Percentiles rank a stretch among this genome's conserved stretches.
phyloP scores from a whole-genome alignment of 1,284 basidiomycete species.

The Agroathelia rolfsii region DNA sequence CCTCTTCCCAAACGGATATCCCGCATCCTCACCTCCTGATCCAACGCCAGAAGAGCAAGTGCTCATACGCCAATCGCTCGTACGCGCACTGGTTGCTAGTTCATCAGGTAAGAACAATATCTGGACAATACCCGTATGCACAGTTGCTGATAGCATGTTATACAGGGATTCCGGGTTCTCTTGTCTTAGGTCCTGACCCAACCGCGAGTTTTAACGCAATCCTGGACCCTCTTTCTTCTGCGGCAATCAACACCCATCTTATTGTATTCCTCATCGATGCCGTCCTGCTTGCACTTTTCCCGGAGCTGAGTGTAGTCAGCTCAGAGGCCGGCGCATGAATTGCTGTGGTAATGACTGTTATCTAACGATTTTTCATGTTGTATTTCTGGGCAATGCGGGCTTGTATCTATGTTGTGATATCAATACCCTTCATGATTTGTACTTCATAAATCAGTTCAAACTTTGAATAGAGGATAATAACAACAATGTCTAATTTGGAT shows the following conservation, averaged over 20 bases:
- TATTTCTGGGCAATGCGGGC: too few species aligned
- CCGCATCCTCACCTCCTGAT: constrained; percentile 52
- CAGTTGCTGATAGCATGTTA: neutral
- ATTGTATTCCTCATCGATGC: constrained; percentile 56
- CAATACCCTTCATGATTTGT: too few species aligned
- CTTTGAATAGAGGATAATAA: too few species aligned
- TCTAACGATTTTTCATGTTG: too few species aligned
- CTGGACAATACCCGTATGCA: neutral
- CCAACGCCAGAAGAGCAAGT: constrained; percentile 64
- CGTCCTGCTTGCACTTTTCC: constrained; percentile 50
- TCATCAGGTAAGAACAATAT: constrained; percentile 9
- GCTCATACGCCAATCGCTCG: constrained; percentile 39
- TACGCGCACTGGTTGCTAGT: constrained; percentile 33
- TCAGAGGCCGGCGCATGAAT: too few species aligned
- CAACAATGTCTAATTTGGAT: too few species aligned
- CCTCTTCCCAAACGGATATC: constrained; percentile 76
- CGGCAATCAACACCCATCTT: constrained; percentile 59
- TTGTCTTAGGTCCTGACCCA: constrained; percentile 40
- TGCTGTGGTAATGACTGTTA: too few species aligned
- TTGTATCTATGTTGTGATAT: too few species aligned
- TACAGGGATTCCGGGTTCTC: constrained; percentile 24
- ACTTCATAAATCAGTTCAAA: too few species aligned
- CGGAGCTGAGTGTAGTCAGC: constrained; percentile 42
- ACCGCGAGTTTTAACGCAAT: constrained; percentile 34
- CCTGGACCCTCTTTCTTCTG: constrained; percentile 47